Evolutionary conservation across 2,329 filamentous ascomycete species (phyloP).

Genomic region (Ilyonectria mors-panacis): DNA sequence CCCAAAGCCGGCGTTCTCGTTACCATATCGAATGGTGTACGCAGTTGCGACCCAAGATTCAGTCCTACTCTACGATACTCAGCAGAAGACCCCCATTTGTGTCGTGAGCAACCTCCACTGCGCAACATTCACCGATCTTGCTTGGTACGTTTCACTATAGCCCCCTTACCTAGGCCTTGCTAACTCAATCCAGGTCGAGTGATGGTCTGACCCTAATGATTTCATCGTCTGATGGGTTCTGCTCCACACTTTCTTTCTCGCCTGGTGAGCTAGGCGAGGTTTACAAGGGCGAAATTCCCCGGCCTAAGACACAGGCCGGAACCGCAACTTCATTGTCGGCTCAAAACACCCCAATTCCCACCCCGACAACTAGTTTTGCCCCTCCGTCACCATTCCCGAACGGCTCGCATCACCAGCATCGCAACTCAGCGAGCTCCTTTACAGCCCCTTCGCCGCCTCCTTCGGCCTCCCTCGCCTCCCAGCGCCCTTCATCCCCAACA

Average conservation of each 20-base stretch:
- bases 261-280: conserved; percentile 87
- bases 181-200: conserved; percentile 59
- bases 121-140: conserved; percentile 95
- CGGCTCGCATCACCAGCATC: conserved; percentile 67
- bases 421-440: conserved; percentile 71
- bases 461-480: conserved; percentile 71
- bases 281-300: conserved; percentile 79
- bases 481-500: conserved; percentile 82
- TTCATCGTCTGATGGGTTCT: conserved; percentile 98
- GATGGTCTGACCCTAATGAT: conserved; percentile 79
- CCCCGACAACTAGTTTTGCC: conserved; percentile 75
- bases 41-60: conserved; percentile 98
- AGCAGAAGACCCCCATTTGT: conserved; percentile 93
- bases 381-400: conserved; percentile 72
- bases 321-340: conserved; percentile 64
- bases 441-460: conserved; percentile 70
- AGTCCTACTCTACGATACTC: conserved; percentile 95
- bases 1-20: conserved; percentile 80
- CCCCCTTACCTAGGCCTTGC: conserved; percentile 44
- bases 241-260: conserved; percentile 88
- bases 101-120: conserved; percentile 98
- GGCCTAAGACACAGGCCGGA: conserved; percentile 61
- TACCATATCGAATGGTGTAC: conserved; percentile 96
- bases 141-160: conserved; percentile 76
- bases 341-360: conserved; percentile 79